A percentile compares a stretch with the other conserved stretches of the same genome.
These are phyloP conservation scores for Rhododendron vialii DNA, from an alignment of 148 eudicot genomes.

Conservation along the genomic window DNA sequence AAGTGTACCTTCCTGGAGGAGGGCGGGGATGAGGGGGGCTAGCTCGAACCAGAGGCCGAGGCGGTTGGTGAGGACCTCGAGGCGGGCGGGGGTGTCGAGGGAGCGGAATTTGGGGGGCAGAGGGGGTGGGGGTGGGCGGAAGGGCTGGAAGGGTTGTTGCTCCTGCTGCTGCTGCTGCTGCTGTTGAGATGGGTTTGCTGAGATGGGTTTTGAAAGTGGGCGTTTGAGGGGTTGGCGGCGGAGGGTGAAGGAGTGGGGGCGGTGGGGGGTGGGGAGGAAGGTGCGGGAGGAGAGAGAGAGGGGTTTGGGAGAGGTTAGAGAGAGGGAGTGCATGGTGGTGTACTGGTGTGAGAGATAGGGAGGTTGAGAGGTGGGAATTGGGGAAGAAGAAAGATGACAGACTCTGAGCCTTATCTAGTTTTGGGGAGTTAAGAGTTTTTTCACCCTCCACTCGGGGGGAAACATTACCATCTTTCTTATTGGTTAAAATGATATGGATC, in stretches of 20 bases:
- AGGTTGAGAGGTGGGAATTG: not conserved
- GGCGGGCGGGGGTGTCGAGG: slow-evolving; percentile 48
- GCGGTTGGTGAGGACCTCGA: slow-evolving; percentile 67
- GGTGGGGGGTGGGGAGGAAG: slow-evolving; percentile 15
- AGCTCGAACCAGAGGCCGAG: slow-evolving; percentile 74
- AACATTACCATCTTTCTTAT: too few species aligned
- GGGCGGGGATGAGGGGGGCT: slow-evolving; percentile 64
- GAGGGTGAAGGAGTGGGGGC: slow-evolving; percentile 13
- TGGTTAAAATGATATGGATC: too few species aligned
- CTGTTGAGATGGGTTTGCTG: slow-evolving; percentile 10
- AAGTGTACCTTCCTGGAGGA: slow-evolving; percentile 40
- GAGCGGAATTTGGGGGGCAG: slow-evolving; percentile 50
- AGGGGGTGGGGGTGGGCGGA: slow-evolving; percentile 64
- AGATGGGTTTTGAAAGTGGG: slow-evolving; percentile 20
- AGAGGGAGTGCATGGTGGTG: not conserved
- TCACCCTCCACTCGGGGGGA: too few species aligned
- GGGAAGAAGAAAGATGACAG: not conserved
- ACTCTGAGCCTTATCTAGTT: slow-evolving; percentile 1
- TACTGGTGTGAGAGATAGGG: not conserved
- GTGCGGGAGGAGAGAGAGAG: slow-evolving; percentile 23
- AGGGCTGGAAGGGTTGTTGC: slow-evolving; percentile 72
- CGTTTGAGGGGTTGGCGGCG: slow-evolving; percentile 9
- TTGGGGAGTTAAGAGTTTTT: not conserved
- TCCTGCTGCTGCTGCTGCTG: slow-evolving; percentile 17
- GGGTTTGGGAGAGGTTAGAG: slow-evolving; percentile 7